phyloP scores from a whole-genome alignment of 129 eudicot species.

The Flaveria brownii region DNA sequence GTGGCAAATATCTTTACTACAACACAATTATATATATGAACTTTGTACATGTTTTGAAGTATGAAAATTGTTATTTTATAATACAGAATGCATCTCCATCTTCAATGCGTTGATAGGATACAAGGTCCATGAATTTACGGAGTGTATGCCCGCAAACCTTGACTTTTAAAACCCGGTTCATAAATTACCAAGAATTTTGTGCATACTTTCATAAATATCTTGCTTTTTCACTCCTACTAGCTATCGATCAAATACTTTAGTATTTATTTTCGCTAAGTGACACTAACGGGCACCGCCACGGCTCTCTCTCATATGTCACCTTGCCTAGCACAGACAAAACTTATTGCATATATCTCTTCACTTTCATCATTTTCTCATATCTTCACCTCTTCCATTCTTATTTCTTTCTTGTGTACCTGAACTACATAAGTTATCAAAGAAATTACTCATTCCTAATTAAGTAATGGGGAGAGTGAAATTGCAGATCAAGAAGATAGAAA shows the following conservation, averaged over 20 bases:
- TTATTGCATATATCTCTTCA: constrained; percentile 37
- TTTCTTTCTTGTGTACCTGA: constrained; percentile 15
- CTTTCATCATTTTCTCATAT: constrained; percentile 24
- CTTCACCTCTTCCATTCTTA: constrained; percentile 33
- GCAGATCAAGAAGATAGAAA: constrained; percentile 85
- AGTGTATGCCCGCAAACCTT: constrained; percentile 25
- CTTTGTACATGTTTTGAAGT: no score
- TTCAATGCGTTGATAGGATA: constrained; percentile 23
- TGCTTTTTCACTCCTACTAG: constrained; percentile 20
- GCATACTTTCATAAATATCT: constrained; percentile 28
- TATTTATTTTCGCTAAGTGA: constrained; percentile 36
- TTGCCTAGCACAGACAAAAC: constrained; percentile 45
- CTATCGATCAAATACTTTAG: constrained; percentile 30
- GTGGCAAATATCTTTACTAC: neutral
- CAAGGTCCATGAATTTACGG: constrained; percentile 31
- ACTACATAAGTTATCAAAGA: constrained; percentile 12
- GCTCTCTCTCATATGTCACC: constrained; percentile 39
- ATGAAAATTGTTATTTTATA: no score
- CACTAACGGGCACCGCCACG: constrained; percentile 45
- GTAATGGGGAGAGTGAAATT: constrained; percentile 80
- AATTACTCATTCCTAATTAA: constrained; percentile 11
- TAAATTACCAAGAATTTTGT: constrained; percentile 15
- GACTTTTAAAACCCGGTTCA: constrained; percentile 31
- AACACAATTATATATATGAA: neutral
- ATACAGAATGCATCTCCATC: neutral